These are phyloP conservation scores for Penicillium odoratum DNA, from an alignment of 495 filamentous ascomycete species.

Conservation along the genomic window DNA sequence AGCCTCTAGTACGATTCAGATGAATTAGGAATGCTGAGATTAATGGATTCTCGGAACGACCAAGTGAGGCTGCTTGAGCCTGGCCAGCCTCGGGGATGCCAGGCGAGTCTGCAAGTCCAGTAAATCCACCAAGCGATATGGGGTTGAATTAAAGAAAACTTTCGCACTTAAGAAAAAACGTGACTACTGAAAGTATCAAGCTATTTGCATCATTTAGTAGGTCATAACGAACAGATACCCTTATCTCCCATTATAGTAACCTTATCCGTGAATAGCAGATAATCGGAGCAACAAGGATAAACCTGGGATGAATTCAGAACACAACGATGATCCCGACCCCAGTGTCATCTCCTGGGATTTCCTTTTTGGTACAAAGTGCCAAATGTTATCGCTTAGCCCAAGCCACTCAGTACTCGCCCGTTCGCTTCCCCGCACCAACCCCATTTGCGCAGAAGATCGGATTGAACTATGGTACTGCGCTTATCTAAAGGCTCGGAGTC, in stretches of 20 bases:
- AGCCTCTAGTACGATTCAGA: no score
- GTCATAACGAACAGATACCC: not conserved
- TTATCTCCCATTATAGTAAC: not conserved
- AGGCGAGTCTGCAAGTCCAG: not conserved
- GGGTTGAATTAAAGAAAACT: not conserved
- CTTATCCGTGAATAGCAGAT: not conserved
- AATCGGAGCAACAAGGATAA: not conserved
- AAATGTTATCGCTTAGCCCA: constrained; percentile 8
- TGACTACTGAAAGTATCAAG: not conserved
- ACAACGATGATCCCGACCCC: not conserved
- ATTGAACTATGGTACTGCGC: not conserved
- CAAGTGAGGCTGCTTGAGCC: not conserved
- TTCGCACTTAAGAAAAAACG: not conserved
- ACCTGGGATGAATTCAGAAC: not conserved
- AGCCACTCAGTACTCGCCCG: constrained; percentile 7
- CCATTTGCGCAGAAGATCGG: not conserved
- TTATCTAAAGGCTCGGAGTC: not conserved
- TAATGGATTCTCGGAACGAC: not conserved
- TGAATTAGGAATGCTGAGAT: not conserved
- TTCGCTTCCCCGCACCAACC: constrained; percentile 17
- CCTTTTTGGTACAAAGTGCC: constrained; percentile 12
- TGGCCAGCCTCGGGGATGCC: not conserved
- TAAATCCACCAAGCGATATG: not conserved
- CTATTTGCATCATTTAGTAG: not conserved
- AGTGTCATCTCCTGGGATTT: constrained; percentile 16